A percentile compares a stretch with the other conserved stretches of the same genome.
Conservation (phyloP, 1,284 basidiomycete genomes). For the Ceratobasidium sp. region DNA sequence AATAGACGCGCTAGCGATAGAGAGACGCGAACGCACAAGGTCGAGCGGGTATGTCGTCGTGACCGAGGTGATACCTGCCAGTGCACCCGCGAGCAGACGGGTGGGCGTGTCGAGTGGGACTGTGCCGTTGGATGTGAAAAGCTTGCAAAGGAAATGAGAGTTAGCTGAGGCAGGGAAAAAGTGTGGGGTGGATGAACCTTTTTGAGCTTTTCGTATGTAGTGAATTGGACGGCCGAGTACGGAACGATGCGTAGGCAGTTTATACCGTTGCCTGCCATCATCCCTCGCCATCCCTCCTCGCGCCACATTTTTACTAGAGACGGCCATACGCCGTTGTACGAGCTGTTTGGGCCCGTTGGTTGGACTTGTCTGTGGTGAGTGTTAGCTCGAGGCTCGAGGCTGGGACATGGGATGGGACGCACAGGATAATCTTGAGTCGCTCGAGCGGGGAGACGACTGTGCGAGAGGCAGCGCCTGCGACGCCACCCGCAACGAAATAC, state of each 20-base stretch:
- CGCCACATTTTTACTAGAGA: constrained; percentile 89
- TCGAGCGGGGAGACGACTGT: constrained; percentile 95
- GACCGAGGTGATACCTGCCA: constrained; percentile 92
- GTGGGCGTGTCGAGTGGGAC: constrained; percentile 85
- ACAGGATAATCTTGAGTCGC: constrained; percentile 96
- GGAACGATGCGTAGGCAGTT: constrained; percentile 92
- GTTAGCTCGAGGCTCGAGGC: neutral
- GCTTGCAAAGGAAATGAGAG: constrained; percentile 61
- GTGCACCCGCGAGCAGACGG: constrained; percentile 84
- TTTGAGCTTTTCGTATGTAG: constrained; percentile 88
- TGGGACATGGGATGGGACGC: constrained; percentile 54
- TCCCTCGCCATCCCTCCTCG: constrained; percentile 92
- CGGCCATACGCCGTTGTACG: constrained; percentile 87
- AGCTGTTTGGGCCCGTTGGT: constrained; percentile 65
- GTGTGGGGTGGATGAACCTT: constrained; percentile 64
- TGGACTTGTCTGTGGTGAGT: constrained; percentile 80
- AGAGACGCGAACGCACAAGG: constrained; percentile 91
- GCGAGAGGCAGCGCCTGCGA: constrained; percentile 85
- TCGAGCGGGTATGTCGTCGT: constrained; percentile 94
- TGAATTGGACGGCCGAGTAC: constrained; percentile 90
- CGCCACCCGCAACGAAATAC: constrained; percentile 80
- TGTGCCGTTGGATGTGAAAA: constrained; percentile 75
- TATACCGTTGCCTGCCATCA: constrained; percentile 76
- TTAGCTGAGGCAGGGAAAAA: constrained; percentile 44
- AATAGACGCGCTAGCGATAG: constrained; percentile 88